Evolutionary conservation across 2,329 filamentous ascomycete species (phyloP).

Genomic region (Xylaria digitata): DNA sequence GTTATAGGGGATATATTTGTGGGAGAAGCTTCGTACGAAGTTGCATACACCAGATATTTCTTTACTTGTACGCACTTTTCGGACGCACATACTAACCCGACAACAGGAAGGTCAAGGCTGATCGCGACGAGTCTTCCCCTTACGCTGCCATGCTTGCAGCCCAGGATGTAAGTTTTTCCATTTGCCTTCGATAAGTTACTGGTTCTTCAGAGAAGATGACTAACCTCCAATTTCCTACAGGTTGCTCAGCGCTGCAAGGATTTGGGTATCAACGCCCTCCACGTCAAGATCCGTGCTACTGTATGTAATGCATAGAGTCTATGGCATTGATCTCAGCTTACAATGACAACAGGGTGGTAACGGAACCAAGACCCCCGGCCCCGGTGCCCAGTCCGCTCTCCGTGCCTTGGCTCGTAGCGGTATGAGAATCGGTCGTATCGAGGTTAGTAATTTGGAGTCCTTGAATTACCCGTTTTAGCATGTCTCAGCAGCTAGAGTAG

Average conservation of each 20-base stretch:
- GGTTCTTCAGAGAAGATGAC: background rate
- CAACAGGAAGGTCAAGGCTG: constrained; percentile 96
- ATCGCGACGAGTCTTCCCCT: constrained; percentile 99
- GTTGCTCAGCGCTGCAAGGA: constrained; percentile 80
- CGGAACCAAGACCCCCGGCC: constrained; percentile 99
- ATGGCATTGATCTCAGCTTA: constrained; percentile 11
- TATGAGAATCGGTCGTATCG: constrained; percentile 99
- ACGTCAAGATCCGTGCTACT: constrained; percentile 99
- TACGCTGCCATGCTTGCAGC: constrained; percentile 99
- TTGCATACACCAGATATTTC: background rate
- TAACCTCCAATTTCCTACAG: constrained; percentile 13
- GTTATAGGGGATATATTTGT: background rate
- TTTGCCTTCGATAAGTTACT: background rate
- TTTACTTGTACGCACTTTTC: background rate
- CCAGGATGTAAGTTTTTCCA: constrained; percentile 76
- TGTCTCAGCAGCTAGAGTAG: background rate
- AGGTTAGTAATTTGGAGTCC: constrained; percentile 53
- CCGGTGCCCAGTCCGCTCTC: constrained; percentile 98
- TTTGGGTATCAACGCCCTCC: constrained; percentile 85
- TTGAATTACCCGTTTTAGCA: background rate
- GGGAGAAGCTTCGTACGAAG: background rate
- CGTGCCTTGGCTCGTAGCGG: constrained; percentile 98
- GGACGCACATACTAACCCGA: constrained; percentile 16
- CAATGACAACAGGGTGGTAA: constrained; percentile 68
- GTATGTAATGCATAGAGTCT: constrained; percentile 73